Base-by-base conservation (phyloP, 2,329 filamentous ascomycete species). In the Cordyceps cicadae region DNA sequence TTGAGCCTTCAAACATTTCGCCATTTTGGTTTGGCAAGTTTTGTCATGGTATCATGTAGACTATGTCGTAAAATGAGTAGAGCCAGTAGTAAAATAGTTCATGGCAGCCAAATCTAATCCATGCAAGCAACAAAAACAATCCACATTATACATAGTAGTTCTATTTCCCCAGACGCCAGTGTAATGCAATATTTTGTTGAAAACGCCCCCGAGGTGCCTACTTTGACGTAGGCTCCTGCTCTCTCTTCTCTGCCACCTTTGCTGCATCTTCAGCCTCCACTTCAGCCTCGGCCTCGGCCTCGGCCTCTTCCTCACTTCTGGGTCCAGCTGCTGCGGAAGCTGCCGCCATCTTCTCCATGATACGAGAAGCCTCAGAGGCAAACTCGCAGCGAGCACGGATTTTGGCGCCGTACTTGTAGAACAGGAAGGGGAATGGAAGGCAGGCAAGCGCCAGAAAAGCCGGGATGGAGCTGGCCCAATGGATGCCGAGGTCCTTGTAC, bases 381-480 rank as follows among this genome's bases (percentile, higher is more conserved):
- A 82, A 92, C 75, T 87, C 86, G 79, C 88, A 90, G 68, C 79
- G 82, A 70, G 79, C 75, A 24, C 88, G 80, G 66, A 92, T 87
- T 11, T 57, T 55, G 41, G 68, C 32, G 64, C 89, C 89, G 70
- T 90, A 90, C 66, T 81, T 85, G 75, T 89, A 89, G 72, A 93
- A 90, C 17, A 93, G 71, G 71, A 89, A 87, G 0, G 89, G 89
- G 68, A 89, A 87, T 0, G 89, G 88, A 19, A 90, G 76, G 71
- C 88, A 92, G 12, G 79, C 81, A 3, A 92, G 71, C 0, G 88
- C 83, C 3, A 93, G 76, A 74, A 93, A 92, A 0, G 85, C 90
- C 0, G 88, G 89, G 15, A 93, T 76, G 0, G 83, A 85, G 39
- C 81, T 85, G 1, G 87, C 89, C 89, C 89, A 92, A 74, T 92